These are phyloP conservation scores for Quillaja saponaria DNA, from an alignment of 306 rosid genomes.

Conservation along the genomic window DNA sequence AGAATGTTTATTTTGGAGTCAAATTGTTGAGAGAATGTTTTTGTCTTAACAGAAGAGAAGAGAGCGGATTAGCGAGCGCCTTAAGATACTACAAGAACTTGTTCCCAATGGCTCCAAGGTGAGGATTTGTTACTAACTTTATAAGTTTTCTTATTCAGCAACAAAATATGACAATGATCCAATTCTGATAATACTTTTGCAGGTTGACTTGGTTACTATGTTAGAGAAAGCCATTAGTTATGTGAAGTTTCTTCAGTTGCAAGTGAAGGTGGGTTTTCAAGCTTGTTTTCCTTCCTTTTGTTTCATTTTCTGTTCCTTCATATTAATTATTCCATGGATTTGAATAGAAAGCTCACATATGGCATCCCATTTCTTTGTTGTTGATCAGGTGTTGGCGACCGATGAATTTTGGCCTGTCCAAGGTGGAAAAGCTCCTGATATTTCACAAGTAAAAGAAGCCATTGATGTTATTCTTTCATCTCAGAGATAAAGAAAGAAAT, in stretches of 20 bases:
- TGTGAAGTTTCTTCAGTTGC: constrained; percentile 92
- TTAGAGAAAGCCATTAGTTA: constrained; percentile 87
- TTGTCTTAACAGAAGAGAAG: constrained; percentile 67
- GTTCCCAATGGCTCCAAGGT: constrained; percentile 97
- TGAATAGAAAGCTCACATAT: constrained; percentile 1
- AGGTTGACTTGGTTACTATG: constrained; percentile 97
- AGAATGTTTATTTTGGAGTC: no score
- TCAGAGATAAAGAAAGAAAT: constrained; percentile 57
- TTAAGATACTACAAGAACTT: constrained; percentile 72
- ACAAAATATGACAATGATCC: constrained; percentile 4
- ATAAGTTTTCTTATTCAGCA: no score
- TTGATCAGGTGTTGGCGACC: constrained; percentile 70
- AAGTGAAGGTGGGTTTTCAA: constrained; percentile 69
- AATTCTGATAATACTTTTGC: not conserved
- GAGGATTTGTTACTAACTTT: constrained; percentile 2
- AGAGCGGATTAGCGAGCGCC: constrained; percentile 93
- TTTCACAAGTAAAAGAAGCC: constrained; percentile 90
- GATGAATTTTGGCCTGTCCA: constrained; percentile 91
- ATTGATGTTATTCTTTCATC: constrained; percentile 78
- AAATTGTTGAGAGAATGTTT: constrained; percentile 46
- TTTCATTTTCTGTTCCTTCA: constrained; percentile 7
- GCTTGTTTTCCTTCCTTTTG: not conserved
- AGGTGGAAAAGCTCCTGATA: constrained; percentile 85
- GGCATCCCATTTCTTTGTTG: not conserved
- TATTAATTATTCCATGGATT: not conserved